Evolutionary conservation across 768 basidiomycete species (phyloP).

Genomic region (Macrolepiota albuminosa): DNA sequence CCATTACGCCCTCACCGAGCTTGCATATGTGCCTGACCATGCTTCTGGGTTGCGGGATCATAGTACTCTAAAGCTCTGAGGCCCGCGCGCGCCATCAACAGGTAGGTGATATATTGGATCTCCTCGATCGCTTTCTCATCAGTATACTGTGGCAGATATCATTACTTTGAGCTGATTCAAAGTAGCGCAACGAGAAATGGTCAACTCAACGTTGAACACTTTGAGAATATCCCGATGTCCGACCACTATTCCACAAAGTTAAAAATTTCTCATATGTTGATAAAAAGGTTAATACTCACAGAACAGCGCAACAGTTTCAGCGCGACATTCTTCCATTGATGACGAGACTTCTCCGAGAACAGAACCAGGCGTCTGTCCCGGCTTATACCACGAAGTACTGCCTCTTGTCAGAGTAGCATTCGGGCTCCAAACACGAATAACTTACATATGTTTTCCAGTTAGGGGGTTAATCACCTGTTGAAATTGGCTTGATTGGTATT

Average conservation of each 20-base stretch:
- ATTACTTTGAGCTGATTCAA: not conserved
- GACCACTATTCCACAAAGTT: conserved; percentile 42
- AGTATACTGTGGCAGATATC: conserved; percentile 45
- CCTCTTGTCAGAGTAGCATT: not conserved
- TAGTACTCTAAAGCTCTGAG: conserved; percentile 78
- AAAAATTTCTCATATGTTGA: not conserved
- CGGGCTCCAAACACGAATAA: not conserved
- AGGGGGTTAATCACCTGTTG: conserved; percentile 73
- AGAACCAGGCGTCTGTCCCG: conserved; percentile 79
- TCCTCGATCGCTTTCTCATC: conserved; percentile 68
- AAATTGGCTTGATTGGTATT: not conserved
- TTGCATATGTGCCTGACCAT: conserved; percentile 90
- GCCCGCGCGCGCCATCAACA: conserved; percentile 84
- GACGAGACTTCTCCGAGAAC: conserved; percentile 86
- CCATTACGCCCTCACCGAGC: conserved; percentile 51
- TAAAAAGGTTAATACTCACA: conserved; percentile 38
- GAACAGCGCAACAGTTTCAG: conserved; percentile 81
- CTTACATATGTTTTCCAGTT: conserved; percentile 71
- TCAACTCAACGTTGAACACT: conserved; percentile 65
- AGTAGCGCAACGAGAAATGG: not conserved
- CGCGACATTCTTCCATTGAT: conserved; percentile 92
- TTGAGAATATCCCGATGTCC: conserved; percentile 71
- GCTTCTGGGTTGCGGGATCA: conserved; percentile 75
- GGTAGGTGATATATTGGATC: conserved; percentile 75
- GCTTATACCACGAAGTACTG: conserved; percentile 83